Evolutionary conservation across 2,329 filamentous ascomycete species (phyloP).

Genomic region (Rhynchosporium secalis): DNA sequence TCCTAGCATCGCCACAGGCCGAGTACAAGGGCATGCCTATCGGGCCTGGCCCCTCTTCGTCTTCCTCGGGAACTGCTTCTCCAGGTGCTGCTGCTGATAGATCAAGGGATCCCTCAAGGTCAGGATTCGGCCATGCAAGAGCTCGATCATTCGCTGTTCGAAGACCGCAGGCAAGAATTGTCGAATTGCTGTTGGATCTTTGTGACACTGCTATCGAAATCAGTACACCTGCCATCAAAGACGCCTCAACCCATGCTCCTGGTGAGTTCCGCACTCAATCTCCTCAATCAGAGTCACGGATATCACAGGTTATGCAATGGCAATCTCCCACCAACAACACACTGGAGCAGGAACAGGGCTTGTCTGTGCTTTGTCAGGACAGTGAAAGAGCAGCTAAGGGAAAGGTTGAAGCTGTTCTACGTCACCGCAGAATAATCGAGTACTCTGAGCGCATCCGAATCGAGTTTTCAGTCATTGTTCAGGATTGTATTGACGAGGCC

Average conservation of each 20-base stretch:
- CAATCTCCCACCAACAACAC: constrained; percentile 91
- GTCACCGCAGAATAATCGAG: constrained; percentile 89
- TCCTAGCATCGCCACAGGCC: constrained; percentile 54
- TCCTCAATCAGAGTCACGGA: constrained; percentile 91
- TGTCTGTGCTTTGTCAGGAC: constrained; percentile 84
- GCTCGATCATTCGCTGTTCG: constrained; percentile 89
- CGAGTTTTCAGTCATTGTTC: constrained; percentile 88
- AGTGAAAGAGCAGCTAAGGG: constrained; percentile 80
- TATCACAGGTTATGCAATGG: constrained; percentile 94
- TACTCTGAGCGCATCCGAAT: constrained; percentile 94
- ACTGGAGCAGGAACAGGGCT: constrained; percentile 87
- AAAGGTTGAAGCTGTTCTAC: constrained; percentile 91
- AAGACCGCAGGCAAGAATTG: constrained; percentile 85
- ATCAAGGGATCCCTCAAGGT: constrained; percentile 66
- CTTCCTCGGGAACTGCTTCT: constrained; percentile 70
- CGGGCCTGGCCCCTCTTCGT: constrained; percentile 66
- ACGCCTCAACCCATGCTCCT: constrained; percentile 64
- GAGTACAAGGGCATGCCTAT: constrained; percentile 90
- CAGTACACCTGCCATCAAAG: constrained; percentile 90
- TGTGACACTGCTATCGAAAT: constrained; percentile 96
- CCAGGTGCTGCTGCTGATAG: constrained; percentile 70
- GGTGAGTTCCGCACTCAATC: constrained; percentile 90
- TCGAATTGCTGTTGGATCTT: constrained; percentile 90
- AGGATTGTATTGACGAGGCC: constrained; percentile 93
- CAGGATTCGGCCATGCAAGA: constrained; percentile 73